Evolutionary conservation across 495 filamentous ascomycete genomes (phyloP), one percentile per base, ranked within the genome.

Genomic region (Aspergillus nidulans): DNA sequence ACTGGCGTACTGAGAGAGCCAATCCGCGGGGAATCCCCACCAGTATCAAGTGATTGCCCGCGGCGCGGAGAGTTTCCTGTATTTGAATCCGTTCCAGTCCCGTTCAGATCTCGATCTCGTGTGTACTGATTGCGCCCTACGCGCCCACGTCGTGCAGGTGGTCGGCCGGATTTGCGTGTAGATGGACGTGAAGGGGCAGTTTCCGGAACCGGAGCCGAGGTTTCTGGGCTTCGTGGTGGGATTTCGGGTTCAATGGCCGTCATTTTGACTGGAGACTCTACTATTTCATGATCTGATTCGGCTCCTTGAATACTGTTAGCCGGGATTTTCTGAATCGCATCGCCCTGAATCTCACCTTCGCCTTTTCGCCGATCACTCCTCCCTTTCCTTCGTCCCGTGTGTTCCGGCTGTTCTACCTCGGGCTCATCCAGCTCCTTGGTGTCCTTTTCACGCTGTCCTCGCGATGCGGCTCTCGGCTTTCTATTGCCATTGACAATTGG

Each of bases 51-150:
- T 6, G 85, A 87, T 53, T 85, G 78, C 1, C 84, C 87, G 9
- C 86, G 78, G 18, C 80, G 78, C 1, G 86, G 86, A 20, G 87
- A 86, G 34, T 79, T 69, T 25, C 63, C 63, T 24, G 65, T 61
- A 23, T 67, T 64, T 13, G 49, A 66, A 43, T 68, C 66, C 20
- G 68, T 80, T 49, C 85, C 82, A 51, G 83, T 81, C 16, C 68
- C 70, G 23, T 85, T 81, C 19, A 70, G 66, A 57, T 90, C 86
- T 21, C 82, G 78, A 59, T 94, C 89, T 66, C 84, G 83, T 0
- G 87, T 94, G 61, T 94, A 91, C 70, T 95, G 91, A 57, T 95
- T 95, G 52, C 89, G 85, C 13, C 91, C 91, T 36, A 87, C 72
- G 68, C 90, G 81, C 23, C 84, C 73, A 51, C 85, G 75, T 55